Base-by-base conservation (phyloP, 2,329 filamentous ascomycete species). In the Fusarium nanum region DNA sequence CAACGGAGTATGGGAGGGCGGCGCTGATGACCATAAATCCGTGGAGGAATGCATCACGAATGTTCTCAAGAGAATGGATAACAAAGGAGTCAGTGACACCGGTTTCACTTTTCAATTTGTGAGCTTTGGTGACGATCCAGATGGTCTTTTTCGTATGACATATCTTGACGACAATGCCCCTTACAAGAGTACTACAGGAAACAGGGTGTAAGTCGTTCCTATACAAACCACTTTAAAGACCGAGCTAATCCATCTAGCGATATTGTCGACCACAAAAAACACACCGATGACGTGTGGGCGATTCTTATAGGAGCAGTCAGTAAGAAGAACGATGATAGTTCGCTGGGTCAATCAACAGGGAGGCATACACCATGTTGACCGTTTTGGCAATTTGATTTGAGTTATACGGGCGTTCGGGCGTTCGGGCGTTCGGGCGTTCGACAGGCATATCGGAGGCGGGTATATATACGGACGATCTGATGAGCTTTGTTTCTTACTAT, bases 241-340 rank as follows among this genome's bases (percentile, higher is more conserved):
- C 16, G 10, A 2, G 18, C 47, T 65, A 6, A 65, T 34, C 4
- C 0, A 12, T 4, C 0, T 6, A 62, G 67, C 12, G 64, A 71
- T 25, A 70, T 70, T 13, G 68, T 71, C 4, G 67, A 71, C 5
- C 68, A 67, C 3, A 64, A 70, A 13, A 49, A 20, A 1, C 20
- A 58, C 8, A 23, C 3, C 2, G 57, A 53, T 6, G 25, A 52
- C n/a, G 42, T 70, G 0, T 71, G 63, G 63, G 13, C 56, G 1
- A 71, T 70, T 6, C 49, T 71, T 0, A 49, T 11, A 2, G 68
- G 67, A 3, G 44, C 67, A 4, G 42, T 68, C 22, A 59, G 54
- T 9, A 34, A 14, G 20, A 44, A 28, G 6, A 48, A 56, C 10
- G 61, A 63, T 5, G 45, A 50, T 8, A 23, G 28, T 16, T 61